Evolutionary conservation across 192 early-diverging fungal species (phyloP).

Genomic region (Diversispora eburnea): DNA sequence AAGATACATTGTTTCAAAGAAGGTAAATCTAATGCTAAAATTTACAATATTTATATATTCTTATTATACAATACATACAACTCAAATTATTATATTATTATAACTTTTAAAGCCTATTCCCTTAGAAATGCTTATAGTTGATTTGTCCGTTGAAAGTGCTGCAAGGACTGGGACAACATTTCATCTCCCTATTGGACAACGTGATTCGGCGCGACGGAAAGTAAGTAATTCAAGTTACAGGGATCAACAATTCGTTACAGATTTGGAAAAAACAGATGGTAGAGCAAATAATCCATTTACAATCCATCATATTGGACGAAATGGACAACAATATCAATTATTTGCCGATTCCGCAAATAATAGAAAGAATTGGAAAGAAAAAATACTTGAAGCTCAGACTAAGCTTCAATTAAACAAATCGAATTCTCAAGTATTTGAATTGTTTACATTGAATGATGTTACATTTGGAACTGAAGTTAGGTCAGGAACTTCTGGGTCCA

Average conservation of each 20-base stretch:
- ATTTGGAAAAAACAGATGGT: conserved; percentile 13
- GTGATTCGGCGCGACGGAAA: conserved; percentile 32
- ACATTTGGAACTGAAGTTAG: conserved; percentile 4
- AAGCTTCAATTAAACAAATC: conserved; percentile 50
- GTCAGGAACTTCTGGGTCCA: conserved; percentile 36
- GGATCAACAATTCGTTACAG: neutral
- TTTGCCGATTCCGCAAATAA: conserved; percentile 71
- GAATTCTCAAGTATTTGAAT: conserved; percentile 51
- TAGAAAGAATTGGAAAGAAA: conserved; percentile 78
- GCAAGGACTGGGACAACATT: conserved; percentile 7
- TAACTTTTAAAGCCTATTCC: conserved; percentile 62
- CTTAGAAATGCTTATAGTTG: conserved; percentile 66
- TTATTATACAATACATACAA: neutral
- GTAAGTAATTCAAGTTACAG: conserved; percentile 9
- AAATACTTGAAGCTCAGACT: conserved; percentile 50
- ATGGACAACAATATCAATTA: conserved; percentile 66
- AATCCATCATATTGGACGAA: conserved; percentile 71
- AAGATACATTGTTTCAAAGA: conserved; percentile 14
- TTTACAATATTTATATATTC: conserved; percentile 38
- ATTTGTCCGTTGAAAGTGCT: conserved; percentile 46
- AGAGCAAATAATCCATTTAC: conserved; percentile 43
- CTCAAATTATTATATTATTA: neutral
- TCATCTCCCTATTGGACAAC: conserved; percentile 16
- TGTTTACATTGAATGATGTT: conserved; percentile 31
- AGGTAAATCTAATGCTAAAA: neutral